Evolutionary conservation across 2,329 filamentous ascomycete species (phyloP).

Genomic region (Neurospora crassa): DNA sequence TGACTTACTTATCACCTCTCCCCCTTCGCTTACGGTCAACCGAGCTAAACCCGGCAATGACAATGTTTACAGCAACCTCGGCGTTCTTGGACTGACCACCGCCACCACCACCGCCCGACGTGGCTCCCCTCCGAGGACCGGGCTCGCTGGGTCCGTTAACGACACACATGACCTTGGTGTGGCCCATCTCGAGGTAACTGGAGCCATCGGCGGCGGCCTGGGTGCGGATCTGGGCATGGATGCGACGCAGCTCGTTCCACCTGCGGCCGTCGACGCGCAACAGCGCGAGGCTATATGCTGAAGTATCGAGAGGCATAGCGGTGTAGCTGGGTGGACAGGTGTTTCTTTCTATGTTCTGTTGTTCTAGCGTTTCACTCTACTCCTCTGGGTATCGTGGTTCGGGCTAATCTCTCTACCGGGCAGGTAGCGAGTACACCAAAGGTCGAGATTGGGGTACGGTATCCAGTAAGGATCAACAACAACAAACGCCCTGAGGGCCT

Average conservation of each 20-base stretch:
- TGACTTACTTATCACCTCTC: constrained; percentile 65
- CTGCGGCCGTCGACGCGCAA: constrained; percentile 75
- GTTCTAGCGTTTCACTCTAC: background rate
- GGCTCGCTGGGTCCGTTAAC: constrained; percentile 76
- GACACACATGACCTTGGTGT: constrained; percentile 93
- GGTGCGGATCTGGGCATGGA: constrained; percentile 82
- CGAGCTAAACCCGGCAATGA: constrained; percentile 78
- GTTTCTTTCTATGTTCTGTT: background rate
- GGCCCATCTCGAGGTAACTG: constrained; percentile 91
- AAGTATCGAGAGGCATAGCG: constrained; percentile 86
- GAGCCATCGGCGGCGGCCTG: constrained; percentile 90
- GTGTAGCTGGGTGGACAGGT: background rate
- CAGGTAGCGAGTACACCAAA: background rate
- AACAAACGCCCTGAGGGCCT: background rate
- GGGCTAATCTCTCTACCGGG: background rate
- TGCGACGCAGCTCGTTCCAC: constrained; percentile 92
- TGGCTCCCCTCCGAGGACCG: constrained; percentile 32
- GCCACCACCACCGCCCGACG: constrained; percentile 25
- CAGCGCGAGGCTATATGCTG: constrained; percentile 79
- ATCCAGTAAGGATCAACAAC: background rate
- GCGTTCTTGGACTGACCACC: constrained; percentile 38
- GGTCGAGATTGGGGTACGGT: background rate
- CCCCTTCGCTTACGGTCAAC: constrained; percentile 73
- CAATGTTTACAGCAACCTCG: constrained; percentile 70
- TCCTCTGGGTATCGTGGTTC: background rate